Conservation (phyloP, 768 basidiomycete species). For the Boletales sp. region DNA sequence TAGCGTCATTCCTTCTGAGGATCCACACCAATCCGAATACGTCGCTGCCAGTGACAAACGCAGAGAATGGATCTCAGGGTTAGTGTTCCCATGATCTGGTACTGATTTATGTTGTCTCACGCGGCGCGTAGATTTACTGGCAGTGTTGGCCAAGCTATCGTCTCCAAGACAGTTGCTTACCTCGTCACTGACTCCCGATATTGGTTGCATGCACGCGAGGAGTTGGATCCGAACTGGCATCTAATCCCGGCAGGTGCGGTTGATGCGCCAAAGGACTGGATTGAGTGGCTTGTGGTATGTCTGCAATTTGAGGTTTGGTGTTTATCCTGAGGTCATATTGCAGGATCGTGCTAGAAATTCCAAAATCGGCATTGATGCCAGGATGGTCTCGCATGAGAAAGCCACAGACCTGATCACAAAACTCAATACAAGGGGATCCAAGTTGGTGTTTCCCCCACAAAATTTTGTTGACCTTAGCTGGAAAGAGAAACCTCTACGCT, state of each 20-base stretch:
- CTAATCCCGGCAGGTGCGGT: conserved; percentile 54
- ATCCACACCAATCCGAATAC: conserved; percentile 83
- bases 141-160: conserved; percentile 66
- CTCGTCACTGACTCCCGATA: conserved; percentile 80
- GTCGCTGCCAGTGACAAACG: conserved; percentile 74
- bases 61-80: conserved; percentile 76
- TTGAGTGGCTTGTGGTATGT: conserved; percentile 69
- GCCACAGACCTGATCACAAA: conserved; percentile 57
- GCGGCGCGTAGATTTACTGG: conserved; percentile 50
- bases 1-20: conserved; percentile 75
- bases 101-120: conserved; percentile 16
- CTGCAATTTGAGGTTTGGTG: not conserved
- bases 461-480: conserved; percentile 83
- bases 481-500: conserved; percentile 71
- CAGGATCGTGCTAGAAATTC: conserved; percentile 39
- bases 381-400: conserved; percentile 75
- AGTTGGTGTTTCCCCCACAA: conserved; percentile 75
- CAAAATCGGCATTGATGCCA: conserved; percentile 79
- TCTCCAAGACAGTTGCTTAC: conserved; percentile 66
- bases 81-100: conserved; percentile 33
- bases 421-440: conserved; percentile 51
- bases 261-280: conserved; percentile 66
- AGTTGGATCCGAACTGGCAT: conserved; percentile 74
- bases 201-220: conserved; percentile 71
- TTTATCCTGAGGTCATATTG: conserved; percentile 9